A percentile compares a stretch with the other conserved stretches of the same genome.
phyloP scores from a whole-genome alignment of 2,329 filamentous ascomycete genomes.

The Ascochyta clinopodiicola region DNA sequence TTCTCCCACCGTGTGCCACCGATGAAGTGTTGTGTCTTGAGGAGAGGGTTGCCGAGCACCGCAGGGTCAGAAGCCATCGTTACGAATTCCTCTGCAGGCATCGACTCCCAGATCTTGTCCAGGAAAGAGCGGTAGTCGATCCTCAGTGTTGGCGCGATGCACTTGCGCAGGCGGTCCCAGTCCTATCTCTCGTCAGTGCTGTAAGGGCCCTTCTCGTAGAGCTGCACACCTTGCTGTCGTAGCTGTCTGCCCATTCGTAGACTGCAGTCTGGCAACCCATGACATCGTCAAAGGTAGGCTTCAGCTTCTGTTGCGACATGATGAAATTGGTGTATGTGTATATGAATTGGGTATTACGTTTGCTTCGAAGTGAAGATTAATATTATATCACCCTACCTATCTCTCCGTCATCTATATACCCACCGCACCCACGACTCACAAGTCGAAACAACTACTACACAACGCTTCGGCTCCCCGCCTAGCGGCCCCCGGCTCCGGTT shows the following conservation, averaged over 20 bases:
- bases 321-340: neutral
- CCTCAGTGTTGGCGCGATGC: slow-evolving; percentile 68
- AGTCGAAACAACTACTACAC: slow-evolving; percentile 24
- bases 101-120: slow-evolving; percentile 62
- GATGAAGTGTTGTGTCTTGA: slow-evolving; percentile 65
- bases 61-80: slow-evolving; percentile 59
- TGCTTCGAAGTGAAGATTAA: neutral
- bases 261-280: slow-evolving; percentile 58
- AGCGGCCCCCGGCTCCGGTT: slow-evolving; percentile 31
- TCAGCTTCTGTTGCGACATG: slow-evolving; percentile 43
- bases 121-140: slow-evolving; percentile 72
- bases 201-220: slow-evolving; percentile 3
- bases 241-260: slow-evolving; percentile 71
- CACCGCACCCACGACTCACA: slow-evolving; percentile 14
- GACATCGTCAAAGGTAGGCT: slow-evolving; percentile 52
- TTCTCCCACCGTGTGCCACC: slow-evolving; percentile 61
- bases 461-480: slow-evolving; percentile 44
- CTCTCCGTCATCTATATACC: slow-evolving; percentile 32
- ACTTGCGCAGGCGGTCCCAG: slow-evolving; percentile 65
- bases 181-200: slow-evolving; percentile 47
- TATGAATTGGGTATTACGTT: neutral
- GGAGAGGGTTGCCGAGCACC: slow-evolving; percentile 61
- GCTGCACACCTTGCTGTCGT: slow-evolving; percentile 63
- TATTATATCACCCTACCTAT: neutral
- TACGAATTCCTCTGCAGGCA: slow-evolving; percentile 63